Evolutionary conservation across 108 stramenopile species (phyloP), one percentile per base, ranked within the genome.

Genomic region (Skeletonema costatum): DNA sequence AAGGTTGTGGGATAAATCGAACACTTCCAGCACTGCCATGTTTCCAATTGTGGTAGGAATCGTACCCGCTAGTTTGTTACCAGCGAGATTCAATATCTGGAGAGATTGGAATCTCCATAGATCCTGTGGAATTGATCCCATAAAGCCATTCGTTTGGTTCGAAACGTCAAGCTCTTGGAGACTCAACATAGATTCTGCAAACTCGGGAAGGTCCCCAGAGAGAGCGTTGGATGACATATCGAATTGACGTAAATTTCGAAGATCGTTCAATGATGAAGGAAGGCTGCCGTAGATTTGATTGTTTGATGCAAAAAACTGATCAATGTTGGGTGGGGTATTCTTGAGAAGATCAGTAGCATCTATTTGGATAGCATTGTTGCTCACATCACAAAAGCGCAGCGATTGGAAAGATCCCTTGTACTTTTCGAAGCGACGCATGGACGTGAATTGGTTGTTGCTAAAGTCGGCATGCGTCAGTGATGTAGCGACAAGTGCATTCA

Each of bases 401-500:
- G 70, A 66, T 33, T 56, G 32, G 60, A 42, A 33, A 29, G 77
- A 41, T 14, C 79, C 80, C 32, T 71, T 66, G 12, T 88, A 67
- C 5, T 75, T 66, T 58, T 88, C 88, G 83, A 88, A 91, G 19
- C 86, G 29, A 16, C 86, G 79, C 5, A 84, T 67, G 2, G 84
- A 61, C 3, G 78, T 74, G 2, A 76, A 53, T 11, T 77, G 88
- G 36, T 74, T 71, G 48, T 83, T 80, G 32, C 91, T 84, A 32
- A 90, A 85, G 30, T 81, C 50, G 6, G 86, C 59, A 11, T 88
- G 80, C 11, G 61, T 68, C 6, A 90, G 11, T n/a, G 78, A 66
- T 3, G 93, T 29, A 65, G 88, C 59, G 87, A 92, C 25, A 79
- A 90, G 64, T 79, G 90, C 12, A 84, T 68, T 87, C 78, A 86